Conservation (phyloP, 192 early-diverging fungal genomes). For the Mycoemilia scoparia region DNA sequence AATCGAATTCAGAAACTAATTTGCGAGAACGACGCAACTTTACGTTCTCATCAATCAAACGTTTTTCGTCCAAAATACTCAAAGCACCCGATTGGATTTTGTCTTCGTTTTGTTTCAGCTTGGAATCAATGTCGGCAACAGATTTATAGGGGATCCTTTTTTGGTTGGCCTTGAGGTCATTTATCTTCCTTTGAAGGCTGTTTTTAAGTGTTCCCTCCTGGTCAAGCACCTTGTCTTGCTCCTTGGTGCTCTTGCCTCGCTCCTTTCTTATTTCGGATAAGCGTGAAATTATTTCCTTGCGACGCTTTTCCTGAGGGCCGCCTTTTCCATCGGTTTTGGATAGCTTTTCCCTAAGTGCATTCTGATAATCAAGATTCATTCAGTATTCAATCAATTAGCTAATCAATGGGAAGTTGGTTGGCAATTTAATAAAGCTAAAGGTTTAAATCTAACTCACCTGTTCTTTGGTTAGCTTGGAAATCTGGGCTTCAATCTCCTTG, state of each 20-base stretch:
- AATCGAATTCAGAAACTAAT: slow-evolving; percentile 62
- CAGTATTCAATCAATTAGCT: not conserved
- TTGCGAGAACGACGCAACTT: slow-evolving; percentile 14
- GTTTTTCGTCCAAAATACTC: slow-evolving; percentile 76
- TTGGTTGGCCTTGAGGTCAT: slow-evolving; percentile 54
- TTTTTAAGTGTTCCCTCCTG: slow-evolving; percentile 49
- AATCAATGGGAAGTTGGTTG: not conserved
- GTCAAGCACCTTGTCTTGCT: slow-evolving; percentile 51
- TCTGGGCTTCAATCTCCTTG: slow-evolving; percentile 31
- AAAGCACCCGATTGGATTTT: slow-evolving; percentile 58
- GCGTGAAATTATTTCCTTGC: slow-evolving; percentile 38
- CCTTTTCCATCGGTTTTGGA: slow-evolving; percentile 35
- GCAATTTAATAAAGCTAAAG: not conserved
- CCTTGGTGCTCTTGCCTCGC: slow-evolving; percentile 48
- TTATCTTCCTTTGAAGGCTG: slow-evolving; percentile 62
- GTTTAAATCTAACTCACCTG: slow-evolving; percentile 24
- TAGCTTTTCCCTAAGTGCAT: slow-evolving; percentile 33
- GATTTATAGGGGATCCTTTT: slow-evolving; percentile 66
- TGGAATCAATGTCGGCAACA: slow-evolving; percentile 56
- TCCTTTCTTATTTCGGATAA: slow-evolving; percentile 51
- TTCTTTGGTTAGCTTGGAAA: slow-evolving; percentile 33
- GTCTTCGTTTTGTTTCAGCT: slow-evolving; percentile 52
- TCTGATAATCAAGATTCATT: slow-evolving; percentile 17
- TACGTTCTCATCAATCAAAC: slow-evolving; percentile 18
- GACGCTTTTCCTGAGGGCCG: slow-evolving; percentile 30